Evolutionary conservation across 1,284 basidiomycete species (phyloP).

Genomic region (Rhodotorula sp.): DNA sequence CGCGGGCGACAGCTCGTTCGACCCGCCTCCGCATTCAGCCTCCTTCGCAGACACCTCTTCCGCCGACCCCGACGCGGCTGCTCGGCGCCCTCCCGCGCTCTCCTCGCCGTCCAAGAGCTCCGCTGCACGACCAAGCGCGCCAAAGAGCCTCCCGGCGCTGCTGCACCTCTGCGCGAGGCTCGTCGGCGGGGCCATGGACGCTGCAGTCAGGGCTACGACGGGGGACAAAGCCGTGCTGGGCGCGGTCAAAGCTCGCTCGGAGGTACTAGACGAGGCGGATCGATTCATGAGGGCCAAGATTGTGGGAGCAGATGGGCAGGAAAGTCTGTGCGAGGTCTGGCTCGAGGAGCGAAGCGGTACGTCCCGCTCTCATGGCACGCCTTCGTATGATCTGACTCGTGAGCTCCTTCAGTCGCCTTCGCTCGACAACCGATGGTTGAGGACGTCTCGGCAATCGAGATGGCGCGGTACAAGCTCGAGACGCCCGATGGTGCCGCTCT

Average conservation of each 20-base stretch:
- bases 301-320: not conserved
- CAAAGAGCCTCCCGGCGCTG: constrained; percentile 8
- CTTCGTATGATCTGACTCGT: not conserved
- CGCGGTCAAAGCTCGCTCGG: not conserved
- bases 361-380: not conserved
- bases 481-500: not conserved
- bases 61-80: not conserved
- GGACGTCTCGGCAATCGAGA: not conserved
- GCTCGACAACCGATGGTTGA: too few relatives aligned
- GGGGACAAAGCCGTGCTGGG: not conserved
- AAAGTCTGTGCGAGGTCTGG: not conserved
- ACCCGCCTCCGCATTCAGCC: not conserved
- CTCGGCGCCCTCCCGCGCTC: not conserved
- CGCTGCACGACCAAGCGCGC: not conserved
- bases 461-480: not conserved
- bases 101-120: not conserved
- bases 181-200: not conserved
- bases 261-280: not conserved
- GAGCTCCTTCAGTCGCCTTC: not conserved
- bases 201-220: not conserved
- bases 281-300: not conserved
- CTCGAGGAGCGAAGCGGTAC: not conserved
- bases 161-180: constrained; percentile 12
- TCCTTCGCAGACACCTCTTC: too few relatives aligned
- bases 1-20: not conserved